Conservation (phyloP, 345 rosid species). For the Firmiana major region DNA sequence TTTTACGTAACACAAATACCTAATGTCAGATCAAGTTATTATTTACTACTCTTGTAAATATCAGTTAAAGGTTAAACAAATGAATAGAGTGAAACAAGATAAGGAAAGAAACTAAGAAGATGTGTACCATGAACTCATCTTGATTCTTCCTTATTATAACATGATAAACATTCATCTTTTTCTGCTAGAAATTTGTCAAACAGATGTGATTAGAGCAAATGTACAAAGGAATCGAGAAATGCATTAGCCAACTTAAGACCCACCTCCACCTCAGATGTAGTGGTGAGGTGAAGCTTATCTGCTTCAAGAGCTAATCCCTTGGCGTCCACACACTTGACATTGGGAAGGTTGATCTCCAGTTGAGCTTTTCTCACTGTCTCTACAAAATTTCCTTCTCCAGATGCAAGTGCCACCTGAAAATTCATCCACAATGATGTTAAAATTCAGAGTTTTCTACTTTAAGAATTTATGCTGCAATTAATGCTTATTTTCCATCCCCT, state of each 20-base stretch:
- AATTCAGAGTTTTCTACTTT: neutral
- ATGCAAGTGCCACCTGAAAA: slow-evolving; percentile 54
- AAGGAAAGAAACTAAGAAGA: too few relatives aligned
- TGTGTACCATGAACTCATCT: too few relatives aligned
- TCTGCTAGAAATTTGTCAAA: too few relatives aligned
- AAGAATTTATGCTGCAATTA: neutral
- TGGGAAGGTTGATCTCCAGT: neutral
- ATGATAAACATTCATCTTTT: neutral
- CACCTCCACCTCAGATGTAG: slow-evolving; percentile 58
- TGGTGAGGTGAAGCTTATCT: slow-evolving; percentile 67
- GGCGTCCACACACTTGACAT: slow-evolving; percentile 10
- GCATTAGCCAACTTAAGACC: slow-evolving; percentile 59
- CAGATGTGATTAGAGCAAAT: neutral
- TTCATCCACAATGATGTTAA: neutral
- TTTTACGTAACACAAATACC: too few relatives aligned
- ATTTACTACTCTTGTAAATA: too few relatives aligned
- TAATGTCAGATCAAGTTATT: too few relatives aligned
- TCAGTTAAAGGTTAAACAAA: too few relatives aligned
- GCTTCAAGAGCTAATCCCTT: slow-evolving; percentile 21
- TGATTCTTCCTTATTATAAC: neutral
- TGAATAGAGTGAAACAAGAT: too few relatives aligned
- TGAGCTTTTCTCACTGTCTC: slow-evolving; percentile 32
- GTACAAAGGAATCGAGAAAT: slow-evolving; percentile 25
- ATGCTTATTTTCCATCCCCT: neutral
- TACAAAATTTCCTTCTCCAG: slow-evolving; percentile 48